A percentile compares a stretch with the other conserved stretches of the same genome.
Conservation (phyloP, 176 grass and related monocot species). For the Puccinellia tenuiflora region DNA sequence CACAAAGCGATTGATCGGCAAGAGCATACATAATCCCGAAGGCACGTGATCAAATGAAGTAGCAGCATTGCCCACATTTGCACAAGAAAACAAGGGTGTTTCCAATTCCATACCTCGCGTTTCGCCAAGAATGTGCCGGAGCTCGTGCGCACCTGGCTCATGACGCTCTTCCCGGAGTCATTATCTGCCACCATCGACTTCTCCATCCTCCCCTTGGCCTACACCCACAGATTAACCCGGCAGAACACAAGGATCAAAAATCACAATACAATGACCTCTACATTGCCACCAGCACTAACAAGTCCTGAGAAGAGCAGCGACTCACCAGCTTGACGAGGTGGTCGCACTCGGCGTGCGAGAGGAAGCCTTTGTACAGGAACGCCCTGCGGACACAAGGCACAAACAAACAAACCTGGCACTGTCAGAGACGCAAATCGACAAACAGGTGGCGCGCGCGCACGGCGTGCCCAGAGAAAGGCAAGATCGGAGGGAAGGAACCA, state of each 20-base stretch:
- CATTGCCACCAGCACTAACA: neutral
- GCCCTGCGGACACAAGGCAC: slow-evolving; percentile 30
- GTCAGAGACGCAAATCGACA: neutral
- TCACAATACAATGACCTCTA: neutral
- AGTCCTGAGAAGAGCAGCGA: neutral
- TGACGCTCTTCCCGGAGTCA: slow-evolving; percentile 46
- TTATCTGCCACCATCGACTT: slow-evolving; percentile 75
- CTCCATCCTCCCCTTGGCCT: slow-evolving; percentile 48
- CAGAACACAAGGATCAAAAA: neutral
- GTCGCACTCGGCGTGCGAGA: slow-evolving; percentile 56
- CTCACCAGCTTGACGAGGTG: slow-evolving; percentile 59
- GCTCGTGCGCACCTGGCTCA: slow-evolving; percentile 68
- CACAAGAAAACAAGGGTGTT: no score
- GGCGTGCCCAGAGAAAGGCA: neutral
- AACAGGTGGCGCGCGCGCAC: neutral
- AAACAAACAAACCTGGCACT: neutral
- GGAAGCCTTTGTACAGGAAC: slow-evolving; percentile 65
- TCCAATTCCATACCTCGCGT: slow-evolving; percentile 30
- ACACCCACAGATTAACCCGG: neutral
- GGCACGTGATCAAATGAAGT: neutral
- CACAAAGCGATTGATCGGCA: neutral
- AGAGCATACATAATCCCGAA: neutral
- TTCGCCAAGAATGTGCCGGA: slow-evolving; percentile 67
- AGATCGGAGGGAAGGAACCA: neutral
- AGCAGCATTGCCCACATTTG: neutral